Base-by-base conservation (phyloP, 495 filamentous ascomycete genomes). In the Trichoderma virens region DNA sequence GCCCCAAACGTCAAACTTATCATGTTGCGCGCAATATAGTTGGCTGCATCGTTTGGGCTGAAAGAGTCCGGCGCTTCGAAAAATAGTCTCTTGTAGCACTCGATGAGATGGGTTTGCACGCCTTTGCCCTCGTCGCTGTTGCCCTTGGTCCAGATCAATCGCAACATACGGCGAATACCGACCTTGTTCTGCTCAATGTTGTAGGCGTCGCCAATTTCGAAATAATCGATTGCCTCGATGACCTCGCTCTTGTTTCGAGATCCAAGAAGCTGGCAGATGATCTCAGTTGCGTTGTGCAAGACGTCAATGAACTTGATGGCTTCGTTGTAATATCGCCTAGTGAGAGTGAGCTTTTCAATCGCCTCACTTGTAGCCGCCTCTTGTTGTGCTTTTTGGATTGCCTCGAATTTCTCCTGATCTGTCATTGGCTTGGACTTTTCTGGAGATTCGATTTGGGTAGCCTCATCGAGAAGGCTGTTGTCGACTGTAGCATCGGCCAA, bases 111-210 rank as follows among this genome's bases (percentile, higher is more conserved):
- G 2, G 90, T 90, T 71, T 98, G 94, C 2, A 99, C 92, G 54
- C 94, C 94, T 75, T 99, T 99, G 64, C 94, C 94, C 80, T 99
- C 94, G 70, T 99, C 94, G 69, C 90, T 97, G 75, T 97, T 98
- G 62, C 93, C 94, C 76, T 99, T 99, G 23, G 95, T 98, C 94
- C 94, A 99, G 73, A 99, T 98, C 45, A 98, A 80, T 45, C 92
- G 85, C 47, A 99, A 84, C 94, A 99, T 99, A 62, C 90, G 84
- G 51, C 92, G 85, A 68, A 98, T 97, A 62, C 94, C 94, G 62
- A 86, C 72, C 72, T 93, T 90, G 66, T 94, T 91, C 60, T 92
- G 90, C 73, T 97, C 90, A 54, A 99, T 85, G 73, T 93, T 93
- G 83, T 97, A 97, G 7, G 90, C 92, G 74, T 99, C 92, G 39